phyloP scores from a whole-genome alignment of 768 basidiomycete genomes.

The Xerocomellus intermedius region DNA sequence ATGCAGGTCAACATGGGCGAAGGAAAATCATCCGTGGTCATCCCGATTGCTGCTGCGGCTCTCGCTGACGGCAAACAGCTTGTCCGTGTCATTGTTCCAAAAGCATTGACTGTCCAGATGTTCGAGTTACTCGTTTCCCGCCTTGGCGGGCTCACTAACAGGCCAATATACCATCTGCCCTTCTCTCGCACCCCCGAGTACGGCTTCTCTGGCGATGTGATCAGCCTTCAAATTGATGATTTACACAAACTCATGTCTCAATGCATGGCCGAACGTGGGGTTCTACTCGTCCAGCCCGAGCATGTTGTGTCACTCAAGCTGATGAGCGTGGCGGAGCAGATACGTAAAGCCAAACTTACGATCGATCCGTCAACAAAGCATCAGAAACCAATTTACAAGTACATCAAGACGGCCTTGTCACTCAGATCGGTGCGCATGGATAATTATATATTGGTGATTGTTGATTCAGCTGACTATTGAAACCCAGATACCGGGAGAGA shows the following conservation, averaged over 20 bases:
- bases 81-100: conserved; percentile 46
- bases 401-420: neutral
- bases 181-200: conserved; percentile 40
- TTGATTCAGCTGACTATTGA: neutral
- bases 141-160: conserved; percentile 42
- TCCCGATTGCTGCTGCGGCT: conserved; percentile 40
- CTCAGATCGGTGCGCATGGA: neutral
- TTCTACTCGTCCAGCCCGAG: conserved; percentile 48
- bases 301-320: conserved; percentile 49
- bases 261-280: conserved; percentile 37
- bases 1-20: conserved; percentile 57
- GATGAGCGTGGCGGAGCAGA: conserved; percentile 37
- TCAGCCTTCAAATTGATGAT: conserved; percentile 5
- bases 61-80: conserved; percentile 42
- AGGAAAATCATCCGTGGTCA: conserved; percentile 46
- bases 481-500: neutral
- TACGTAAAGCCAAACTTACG: neutral
- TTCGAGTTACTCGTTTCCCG: conserved; percentile 41
- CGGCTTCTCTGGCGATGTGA: neutral
- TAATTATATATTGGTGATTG: too few species aligned
- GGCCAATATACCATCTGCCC: conserved; percentile 45
- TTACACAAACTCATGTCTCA: conserved; percentile 35
- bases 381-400: neutral
- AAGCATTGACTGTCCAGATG: conserved; percentile 41
- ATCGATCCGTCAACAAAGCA: conserved; percentile 15